These are phyloP conservation scores for Leishmania braziliensis DNA, from an alignment of 208 protist species.

Conservation along the genomic window DNA sequence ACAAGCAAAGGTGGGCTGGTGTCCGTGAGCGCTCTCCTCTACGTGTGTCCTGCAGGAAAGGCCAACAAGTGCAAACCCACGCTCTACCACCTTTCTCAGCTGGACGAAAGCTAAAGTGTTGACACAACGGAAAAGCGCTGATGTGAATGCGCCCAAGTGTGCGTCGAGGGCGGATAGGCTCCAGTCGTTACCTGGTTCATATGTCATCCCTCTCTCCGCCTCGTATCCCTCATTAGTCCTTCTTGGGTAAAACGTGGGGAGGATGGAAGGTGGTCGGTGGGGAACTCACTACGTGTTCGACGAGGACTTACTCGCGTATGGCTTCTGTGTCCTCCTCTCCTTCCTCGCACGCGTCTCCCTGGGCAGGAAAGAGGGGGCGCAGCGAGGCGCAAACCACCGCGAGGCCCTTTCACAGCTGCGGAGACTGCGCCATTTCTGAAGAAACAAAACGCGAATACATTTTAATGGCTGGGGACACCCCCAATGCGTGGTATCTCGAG, in stretches of 20 bases:
- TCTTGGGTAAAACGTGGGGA: no score
- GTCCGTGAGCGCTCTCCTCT: not conserved
- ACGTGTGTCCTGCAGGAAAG: not conserved
- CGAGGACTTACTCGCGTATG: not conserved
- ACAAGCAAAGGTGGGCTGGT: not conserved
- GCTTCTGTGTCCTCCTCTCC: not conserved
- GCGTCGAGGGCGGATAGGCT: not conserved
- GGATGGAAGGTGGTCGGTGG: no score
- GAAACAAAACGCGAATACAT: no score
- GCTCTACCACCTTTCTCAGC: not conserved
- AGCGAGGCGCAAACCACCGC: not conserved
- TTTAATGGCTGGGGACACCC: not conserved
- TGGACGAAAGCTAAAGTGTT: not conserved
- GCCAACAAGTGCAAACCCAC: not conserved
- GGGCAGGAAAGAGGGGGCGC: not conserved
- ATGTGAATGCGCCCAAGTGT: not conserved
- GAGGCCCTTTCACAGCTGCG: not conserved
- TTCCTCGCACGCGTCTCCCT: not conserved
- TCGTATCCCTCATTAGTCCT: no score
- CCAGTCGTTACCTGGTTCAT: not conserved
- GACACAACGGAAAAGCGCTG: not conserved
- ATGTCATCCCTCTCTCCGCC: no score
- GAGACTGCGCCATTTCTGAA: no score
- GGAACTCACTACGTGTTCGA: not conserved
- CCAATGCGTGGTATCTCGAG: not conserved